Conservation (phyloP, 495 filamentous ascomycete genomes). For the Aeminium ludgeri region DNA sequence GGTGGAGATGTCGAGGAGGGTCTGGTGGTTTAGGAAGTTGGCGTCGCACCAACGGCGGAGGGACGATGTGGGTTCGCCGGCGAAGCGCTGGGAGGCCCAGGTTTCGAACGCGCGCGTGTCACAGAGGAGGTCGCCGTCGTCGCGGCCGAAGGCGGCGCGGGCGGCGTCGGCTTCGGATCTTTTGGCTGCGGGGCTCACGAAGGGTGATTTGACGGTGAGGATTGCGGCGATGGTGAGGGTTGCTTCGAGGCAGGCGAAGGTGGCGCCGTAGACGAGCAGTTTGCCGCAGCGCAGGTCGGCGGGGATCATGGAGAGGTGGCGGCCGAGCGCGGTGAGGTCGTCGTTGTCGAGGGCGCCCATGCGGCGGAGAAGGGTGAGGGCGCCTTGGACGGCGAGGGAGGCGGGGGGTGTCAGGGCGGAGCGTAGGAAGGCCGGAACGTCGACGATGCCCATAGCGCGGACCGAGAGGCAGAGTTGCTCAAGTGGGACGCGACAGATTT, state of each 20-base stretch:
- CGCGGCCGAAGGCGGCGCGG: constrained; percentile 50
- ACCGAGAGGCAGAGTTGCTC: constrained; percentile 91
- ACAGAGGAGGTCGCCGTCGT: constrained; percentile 73
- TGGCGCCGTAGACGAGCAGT: constrained; percentile 86
- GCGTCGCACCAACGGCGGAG: constrained; percentile 67
- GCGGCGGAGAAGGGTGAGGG: constrained; percentile 54
- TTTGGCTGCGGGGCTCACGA: constrained; percentile 62
- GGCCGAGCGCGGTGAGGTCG: constrained; percentile 73
- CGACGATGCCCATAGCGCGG: constrained; percentile 77
- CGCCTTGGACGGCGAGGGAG: constrained; percentile 66
- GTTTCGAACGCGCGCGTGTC: constrained; percentile 70
- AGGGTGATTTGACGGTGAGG: constrained; percentile 68
- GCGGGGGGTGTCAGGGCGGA: constrained; percentile 80
- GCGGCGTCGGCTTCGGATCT: constrained; percentile 70
- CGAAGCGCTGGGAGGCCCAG: constrained; percentile 49
- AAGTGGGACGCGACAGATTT: constrained; percentile 79
- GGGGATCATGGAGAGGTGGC: constrained; percentile 84
- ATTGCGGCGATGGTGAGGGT: constrained; percentile 83
- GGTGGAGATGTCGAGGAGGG: constrained; percentile 69
- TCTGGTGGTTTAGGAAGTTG: constrained; percentile 72
- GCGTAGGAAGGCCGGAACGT: constrained; percentile 64
- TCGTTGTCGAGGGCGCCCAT: constrained; percentile 80
- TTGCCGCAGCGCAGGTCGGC: constrained; percentile 87
- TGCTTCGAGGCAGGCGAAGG: constrained; percentile 78
- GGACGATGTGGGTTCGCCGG: constrained; percentile 38